Evolutionary conservation across 768 basidiomycete species (phyloP), one percentile per base, ranked within the genome.

Genomic region (Suillus placidus): DNA sequence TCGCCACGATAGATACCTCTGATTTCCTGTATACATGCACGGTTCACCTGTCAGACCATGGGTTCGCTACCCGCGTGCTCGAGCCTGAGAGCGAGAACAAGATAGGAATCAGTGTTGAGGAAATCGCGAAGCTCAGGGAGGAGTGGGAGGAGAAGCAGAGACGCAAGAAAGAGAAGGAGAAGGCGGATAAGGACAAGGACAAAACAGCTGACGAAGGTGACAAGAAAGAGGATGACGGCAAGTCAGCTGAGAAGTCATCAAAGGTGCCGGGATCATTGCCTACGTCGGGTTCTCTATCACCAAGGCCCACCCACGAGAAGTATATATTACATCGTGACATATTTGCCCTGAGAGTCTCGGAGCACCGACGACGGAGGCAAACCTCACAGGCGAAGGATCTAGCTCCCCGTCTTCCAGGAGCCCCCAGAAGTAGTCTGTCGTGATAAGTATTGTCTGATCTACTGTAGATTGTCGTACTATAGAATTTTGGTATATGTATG

Each of bases 21-120:
- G 96, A 97, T 77, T 97, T 95, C 74, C 64, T 98, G 38, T 97
- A 97, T 76, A 84, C 87, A 0, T 98, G 96, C 73, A 83, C 87
- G 1, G 76, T 78, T n/a, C 96, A 98, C 79, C 85, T 97, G 63
- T 80, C 81, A 7, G 95, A 98, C 74, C 78, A 80, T 34, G 93
- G 87, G 26, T 97, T 97, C 77, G 88, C 91, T 9, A 84, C 80
- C 12, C 78, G 80, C 52, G 77, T 87, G 60, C 78, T 76, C 57
- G 70, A 84, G 79, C 77, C 72, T 74, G 72, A 81, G 72, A 62
- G 73, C 85, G 75, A 75, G 64, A 43, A 70, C 66, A 76, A 77
- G 54, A 72, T 68, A 23, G 73, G 77, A 1, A 72, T 79, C 35
- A 83, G 84, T 65, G 80, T 87, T 18, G 92, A 92, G 68, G 93